These are phyloP conservation scores for Tausonia pullulans DNA, from an alignment of 1,284 basidiomycete species.

Conservation along the genomic window DNA sequence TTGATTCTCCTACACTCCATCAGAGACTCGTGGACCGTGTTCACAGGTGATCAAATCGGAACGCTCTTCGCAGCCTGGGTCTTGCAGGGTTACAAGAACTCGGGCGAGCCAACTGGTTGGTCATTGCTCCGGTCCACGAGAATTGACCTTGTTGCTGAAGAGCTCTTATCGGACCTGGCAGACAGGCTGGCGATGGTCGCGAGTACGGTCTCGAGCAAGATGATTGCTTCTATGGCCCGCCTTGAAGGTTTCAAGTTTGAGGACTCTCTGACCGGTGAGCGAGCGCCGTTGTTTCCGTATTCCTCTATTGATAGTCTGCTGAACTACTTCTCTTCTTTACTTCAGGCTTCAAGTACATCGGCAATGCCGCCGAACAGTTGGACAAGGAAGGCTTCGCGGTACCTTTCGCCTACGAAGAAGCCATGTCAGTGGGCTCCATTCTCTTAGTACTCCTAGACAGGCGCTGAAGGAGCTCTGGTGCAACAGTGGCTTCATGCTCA, in stretches of 20 bases:
- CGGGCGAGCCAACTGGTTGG: slow-evolving; percentile 48
- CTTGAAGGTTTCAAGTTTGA: slow-evolving; percentile 66
- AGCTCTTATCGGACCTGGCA: slow-evolving; percentile 21
- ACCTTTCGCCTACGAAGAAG: slow-evolving; percentile 75
- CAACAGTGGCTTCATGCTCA: slow-evolving; percentile 61
- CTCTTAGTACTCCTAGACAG: neutral
- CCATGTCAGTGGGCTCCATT: slow-evolving; percentile 39
- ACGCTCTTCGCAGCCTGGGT: slow-evolving; percentile 55
- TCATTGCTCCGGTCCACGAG: neutral
- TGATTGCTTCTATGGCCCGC: slow-evolving; percentile 56
- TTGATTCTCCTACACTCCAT: no score
- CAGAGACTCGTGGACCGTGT: slow-evolving; percentile 52
- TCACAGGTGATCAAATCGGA: slow-evolving; percentile 75
- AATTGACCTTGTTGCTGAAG: no score
- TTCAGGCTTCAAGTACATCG: slow-evolving; percentile 70
- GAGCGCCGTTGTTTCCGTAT: neutral
- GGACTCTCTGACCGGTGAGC: slow-evolving; percentile 65
- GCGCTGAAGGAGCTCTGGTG: neutral
- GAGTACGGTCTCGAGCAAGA: slow-evolving; percentile 67
- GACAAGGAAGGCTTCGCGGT: slow-evolving; percentile 56
- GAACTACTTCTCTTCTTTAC: neutral
- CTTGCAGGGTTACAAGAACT: slow-evolving; percentile 48
- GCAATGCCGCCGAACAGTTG: slow-evolving; percentile 60
- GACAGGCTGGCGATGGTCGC: slow-evolving; percentile 68
- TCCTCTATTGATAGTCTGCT: neutral